Evolutionary conservation across 1,284 basidiomycete species (phyloP).

Genomic region (Ceratobasidium sp.): DNA sequence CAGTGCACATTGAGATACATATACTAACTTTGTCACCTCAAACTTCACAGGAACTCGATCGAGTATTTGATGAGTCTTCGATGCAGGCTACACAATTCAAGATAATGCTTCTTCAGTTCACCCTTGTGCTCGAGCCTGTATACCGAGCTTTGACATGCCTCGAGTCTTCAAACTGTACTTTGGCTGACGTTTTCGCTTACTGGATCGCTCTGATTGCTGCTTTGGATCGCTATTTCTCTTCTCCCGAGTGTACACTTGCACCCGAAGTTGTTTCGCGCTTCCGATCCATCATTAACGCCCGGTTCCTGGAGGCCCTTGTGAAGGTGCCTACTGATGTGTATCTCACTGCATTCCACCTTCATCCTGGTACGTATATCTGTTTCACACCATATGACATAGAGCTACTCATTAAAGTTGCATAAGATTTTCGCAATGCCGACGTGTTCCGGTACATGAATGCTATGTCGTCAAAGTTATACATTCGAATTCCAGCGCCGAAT

Average conservation of each 20-base stretch:
- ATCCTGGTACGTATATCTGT: conserved; percentile 11
- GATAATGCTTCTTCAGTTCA: not conserved
- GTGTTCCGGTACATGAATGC: conserved; percentile 12
- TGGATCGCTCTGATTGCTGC: not conserved
- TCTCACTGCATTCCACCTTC: not conserved
- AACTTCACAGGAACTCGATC: not conserved
- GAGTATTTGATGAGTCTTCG: not conserved
- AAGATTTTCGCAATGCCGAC: not conserved
- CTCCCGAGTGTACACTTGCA: not conserved
- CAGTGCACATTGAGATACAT: not conserved
- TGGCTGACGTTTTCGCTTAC: conserved; percentile 9
- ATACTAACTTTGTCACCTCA: too few relatives aligned
- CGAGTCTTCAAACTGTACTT: conserved; percentile 1
- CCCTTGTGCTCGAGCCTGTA: not conserved
- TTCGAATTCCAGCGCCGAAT: conserved; percentile 1
- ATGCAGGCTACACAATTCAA: conserved; percentile 16
- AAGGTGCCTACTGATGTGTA: conserved; percentile 4
- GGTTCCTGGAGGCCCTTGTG: not conserved
- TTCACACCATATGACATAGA: not conserved
- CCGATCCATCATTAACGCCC: not conserved
- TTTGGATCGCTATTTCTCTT: not conserved
- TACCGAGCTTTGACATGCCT: not conserved
- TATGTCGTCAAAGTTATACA: not conserved
- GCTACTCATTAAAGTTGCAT: not conserved
- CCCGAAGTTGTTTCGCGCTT: not conserved